phyloP scores from a whole-genome alignment of 805 yeast genomes.

The Jamesozyma spencerorum region DNA sequence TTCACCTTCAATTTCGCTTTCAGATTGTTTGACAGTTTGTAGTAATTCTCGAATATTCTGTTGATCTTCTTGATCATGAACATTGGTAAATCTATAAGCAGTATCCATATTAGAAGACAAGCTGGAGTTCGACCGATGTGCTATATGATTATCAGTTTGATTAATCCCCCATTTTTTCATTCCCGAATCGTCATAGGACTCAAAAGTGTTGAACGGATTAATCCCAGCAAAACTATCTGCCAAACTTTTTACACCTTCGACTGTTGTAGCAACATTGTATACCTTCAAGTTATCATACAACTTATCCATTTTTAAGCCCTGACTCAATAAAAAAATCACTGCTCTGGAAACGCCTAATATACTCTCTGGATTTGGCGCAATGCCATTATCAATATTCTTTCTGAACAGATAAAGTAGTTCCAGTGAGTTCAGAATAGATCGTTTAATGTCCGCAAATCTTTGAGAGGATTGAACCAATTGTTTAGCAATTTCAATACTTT shows the following conservation, averaged over 20 bases:
- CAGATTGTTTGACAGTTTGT: slow-evolving; percentile 31
- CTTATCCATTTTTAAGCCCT: slow-evolving; percentile 27
- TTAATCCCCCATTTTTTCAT: slow-evolving; percentile 2
- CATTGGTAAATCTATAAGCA: slow-evolving; percentile 24
- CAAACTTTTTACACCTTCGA: slow-evolving; percentile 6
- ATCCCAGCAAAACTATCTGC: neutral
- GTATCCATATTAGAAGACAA: neutral
- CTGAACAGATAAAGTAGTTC: slow-evolving; percentile 16
- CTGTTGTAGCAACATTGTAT: slow-evolving; percentile 15
- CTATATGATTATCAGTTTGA: neutral
- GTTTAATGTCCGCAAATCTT: slow-evolving; percentile 14
- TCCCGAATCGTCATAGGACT: slow-evolving; percentile 4
- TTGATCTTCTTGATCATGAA: slow-evolving; percentile 32
- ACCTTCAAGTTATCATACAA: slow-evolving; percentile 18
- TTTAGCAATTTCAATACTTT: slow-evolving; percentile 23
- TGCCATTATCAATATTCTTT: slow-evolving; percentile 21
- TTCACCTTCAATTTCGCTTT: slow-evolving; percentile 34
- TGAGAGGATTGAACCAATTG: slow-evolving; percentile 18
- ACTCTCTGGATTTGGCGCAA: slow-evolving; percentile 13
- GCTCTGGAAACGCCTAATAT: slow-evolving; percentile 15
- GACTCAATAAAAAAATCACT: slow-evolving; percentile 16
- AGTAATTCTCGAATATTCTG: slow-evolving; percentile 29
- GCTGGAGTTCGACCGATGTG: neutral
- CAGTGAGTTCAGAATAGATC: slow-evolving; percentile 12
- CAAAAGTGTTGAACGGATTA: slow-evolving; percentile 2